Evolutionary conservation across 495 filamentous ascomycete species (phyloP).

Genomic region (Penicillium flavigenum): DNA sequence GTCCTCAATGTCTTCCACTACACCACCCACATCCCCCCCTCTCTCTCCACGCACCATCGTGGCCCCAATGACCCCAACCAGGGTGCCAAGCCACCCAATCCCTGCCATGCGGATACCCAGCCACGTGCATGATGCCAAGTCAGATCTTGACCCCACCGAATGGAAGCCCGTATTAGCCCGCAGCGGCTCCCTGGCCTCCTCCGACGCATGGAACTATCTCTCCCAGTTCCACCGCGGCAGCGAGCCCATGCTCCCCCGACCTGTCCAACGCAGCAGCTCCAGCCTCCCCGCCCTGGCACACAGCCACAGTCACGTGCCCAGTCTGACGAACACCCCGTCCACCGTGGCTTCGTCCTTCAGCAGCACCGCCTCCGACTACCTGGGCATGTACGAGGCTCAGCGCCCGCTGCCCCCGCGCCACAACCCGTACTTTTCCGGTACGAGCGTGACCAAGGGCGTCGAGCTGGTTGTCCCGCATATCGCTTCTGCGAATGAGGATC

Average conservation of each 20-base stretch:
- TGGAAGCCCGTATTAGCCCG: conserved; percentile 54
- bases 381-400: conserved; percentile 31
- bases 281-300: conserved; percentile 37
- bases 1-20: conserved; percentile 17
- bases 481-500: conserved; percentile 17
- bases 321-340: conserved; percentile 46
- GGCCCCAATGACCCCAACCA: conserved; percentile 44
- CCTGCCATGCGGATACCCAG: conserved; percentile 44
- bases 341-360: conserved; percentile 44
- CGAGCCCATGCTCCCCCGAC: conserved; percentile 30
- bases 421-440: conserved; percentile 39
- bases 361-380: conserved; percentile 43
- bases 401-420: conserved; percentile 46
- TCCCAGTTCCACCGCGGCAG: conserved; percentile 46
- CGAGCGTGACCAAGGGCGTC: conserved; percentile 38
- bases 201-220: conserved; percentile 51
- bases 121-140: conserved; percentile 39
- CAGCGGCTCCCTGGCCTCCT: conserved; percentile 33
- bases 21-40: conserved; percentile 36
- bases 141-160: conserved; percentile 58
- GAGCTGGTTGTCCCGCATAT: conserved; percentile 47
- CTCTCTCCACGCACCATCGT: conserved; percentile 46
- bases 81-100: conserved; percentile 28
- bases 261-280: conserved; percentile 31
- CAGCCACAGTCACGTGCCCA: conserved; percentile 26